Percentiles rank a stretch among this genome's conserved stretches.
phyloP scores from a whole-genome alignment of 1,284 basidiomycete species.

The Ceratobasidium sp. region DNA sequence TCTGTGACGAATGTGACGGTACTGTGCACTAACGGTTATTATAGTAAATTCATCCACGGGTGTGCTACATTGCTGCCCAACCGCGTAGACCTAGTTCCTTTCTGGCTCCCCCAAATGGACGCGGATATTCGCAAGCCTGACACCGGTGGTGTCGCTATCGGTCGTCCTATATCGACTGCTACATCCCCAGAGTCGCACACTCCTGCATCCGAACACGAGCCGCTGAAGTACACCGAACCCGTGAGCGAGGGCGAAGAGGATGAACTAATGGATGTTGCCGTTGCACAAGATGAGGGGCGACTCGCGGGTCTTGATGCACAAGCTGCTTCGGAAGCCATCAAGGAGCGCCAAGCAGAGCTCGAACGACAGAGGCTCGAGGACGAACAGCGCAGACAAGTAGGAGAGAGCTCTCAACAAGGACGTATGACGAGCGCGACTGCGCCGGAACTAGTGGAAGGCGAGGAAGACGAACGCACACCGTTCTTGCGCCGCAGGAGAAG shows the following conservation, averaged over 20 bases:
- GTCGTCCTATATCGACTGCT: conserved; percentile 67
- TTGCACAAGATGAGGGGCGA: conserved; percentile 81
- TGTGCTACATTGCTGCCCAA: conserved; percentile 93
- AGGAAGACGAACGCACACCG: conserved; percentile 60
- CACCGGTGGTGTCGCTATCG: conserved; percentile 76
- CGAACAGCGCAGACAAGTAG: conserved; percentile 47
- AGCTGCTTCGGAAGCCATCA: conserved; percentile 81
- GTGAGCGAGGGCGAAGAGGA: conserved; percentile 93
- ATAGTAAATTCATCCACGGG: conserved; percentile 96
- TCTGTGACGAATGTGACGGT: neutral
- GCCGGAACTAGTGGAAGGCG: conserved; percentile 54
- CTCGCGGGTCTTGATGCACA: conserved; percentile 77
- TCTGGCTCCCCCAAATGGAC: conserved; percentile 99
- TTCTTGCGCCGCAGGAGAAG: conserved; percentile 55
- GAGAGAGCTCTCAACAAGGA: conserved; percentile 37
- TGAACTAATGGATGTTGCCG: conserved; percentile 72
- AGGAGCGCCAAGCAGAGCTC: conserved; percentile 81
- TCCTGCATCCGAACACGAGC: conserved; percentile 57
- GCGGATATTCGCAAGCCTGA: conserved; percentile 92
- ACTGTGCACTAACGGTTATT: neutral
- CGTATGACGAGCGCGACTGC: conserved; percentile 51
- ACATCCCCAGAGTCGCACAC: conserved; percentile 64
- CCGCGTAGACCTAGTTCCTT: conserved; percentile 97
- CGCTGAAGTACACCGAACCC: conserved; percentile 78
- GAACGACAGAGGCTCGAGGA: conserved; percentile 51